Evolutionary conservation across 805 yeast species (phyloP), one percentile per base, ranked within the genome.

Genomic region (Starmerella tilneyi): DNA sequence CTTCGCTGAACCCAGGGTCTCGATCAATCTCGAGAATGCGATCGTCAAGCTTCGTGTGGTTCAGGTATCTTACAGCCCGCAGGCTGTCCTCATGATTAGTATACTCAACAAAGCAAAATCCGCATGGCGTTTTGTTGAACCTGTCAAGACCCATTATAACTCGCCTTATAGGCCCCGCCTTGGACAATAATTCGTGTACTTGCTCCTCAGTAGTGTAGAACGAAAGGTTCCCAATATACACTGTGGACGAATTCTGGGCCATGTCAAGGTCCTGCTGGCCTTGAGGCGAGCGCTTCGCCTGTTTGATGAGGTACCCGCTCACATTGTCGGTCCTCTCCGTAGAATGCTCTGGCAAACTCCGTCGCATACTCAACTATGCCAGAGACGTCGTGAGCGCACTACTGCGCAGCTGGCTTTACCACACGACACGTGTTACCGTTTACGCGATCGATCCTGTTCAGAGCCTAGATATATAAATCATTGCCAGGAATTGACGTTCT

Each of bases 61-160:
- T 79, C 41, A 92, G 66, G 58, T 78, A 89, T 61, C 85, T 83
- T 59, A 89, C 76, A 2, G 96, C 83, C 52, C 81, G 77, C 43
- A 86, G 67, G 2, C 96, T 85, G 41, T 84, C 86, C 41, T 71
- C 71, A 35, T 79, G 78, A 23, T 68, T 62, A 44, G 72, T 73
- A 61, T 79, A 92, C 37, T 85, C 81, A 31, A 92, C 86, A 60
- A 92, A 92, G 60, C 96, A 88, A 63, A 92, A 89, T 15, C 98
- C 97, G 60, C 97, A 88, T 2, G 98, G 98, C 1, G 96, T 88
- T 57, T 80, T 77, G 54, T 83, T 81, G 60, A 80, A 79, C 53
- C 96, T 73, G 62, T 92, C 96, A 29, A 92, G 72, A 0, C 98
- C 98, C 97, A 92, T 92, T 42, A 89, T 78, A 33, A 88, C 83